Evolutionary conservation across 495 filamentous ascomycete species (phyloP), one percentile per base, ranked within the genome.

Genomic region (Penicillium macrosclerotiorum): DNA sequence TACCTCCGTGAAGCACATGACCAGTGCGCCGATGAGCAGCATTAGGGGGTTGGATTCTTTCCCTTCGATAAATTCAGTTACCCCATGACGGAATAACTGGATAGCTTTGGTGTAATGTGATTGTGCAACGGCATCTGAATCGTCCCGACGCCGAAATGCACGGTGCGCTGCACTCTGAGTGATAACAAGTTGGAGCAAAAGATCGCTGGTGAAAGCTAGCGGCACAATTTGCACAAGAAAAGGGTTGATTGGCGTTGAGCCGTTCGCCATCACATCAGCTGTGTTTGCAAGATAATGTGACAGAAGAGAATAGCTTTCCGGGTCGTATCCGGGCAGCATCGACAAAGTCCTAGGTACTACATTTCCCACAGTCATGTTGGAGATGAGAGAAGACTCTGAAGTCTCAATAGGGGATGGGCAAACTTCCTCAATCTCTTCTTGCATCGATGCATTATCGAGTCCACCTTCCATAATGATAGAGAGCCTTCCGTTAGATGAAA

Each of bases 1-100:
- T 62, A 68, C 65, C 63, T 69, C 65, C 9, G 65, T 69, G 37
- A 69, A 69, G 41, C 65, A 69, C 65, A 69, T 69, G 2, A 69
- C 35, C 26, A 69, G 52, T 3, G 65, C 65, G 0, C 65, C 65
- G 4, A 69, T 58, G 8, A 65, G 58, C 3, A 69, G 42, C 57
- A 69, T 65, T 2, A 69, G 44, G 0, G 65, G 62, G 12, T 67
- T 69, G 0, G 63, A 49, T 16, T 69, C 65, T 29, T 62, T 69
- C n/a, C 65, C 65, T 7, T 67, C 57, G 18, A 69, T 60, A 23
- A 69, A 69, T 8, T 67, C 65, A 1, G 54, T 63, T 1, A 69
- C 65, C 3, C 59, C 63, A 11, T 54, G 50, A 13, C 65, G 55
- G 37, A 69, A 69, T 7, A 67, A 41, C 11, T 57, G 57, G 12